Conservation (phyloP, 2,329 filamentous ascomycete genomes). For the Lasiodiplodia sp. region DNA sequence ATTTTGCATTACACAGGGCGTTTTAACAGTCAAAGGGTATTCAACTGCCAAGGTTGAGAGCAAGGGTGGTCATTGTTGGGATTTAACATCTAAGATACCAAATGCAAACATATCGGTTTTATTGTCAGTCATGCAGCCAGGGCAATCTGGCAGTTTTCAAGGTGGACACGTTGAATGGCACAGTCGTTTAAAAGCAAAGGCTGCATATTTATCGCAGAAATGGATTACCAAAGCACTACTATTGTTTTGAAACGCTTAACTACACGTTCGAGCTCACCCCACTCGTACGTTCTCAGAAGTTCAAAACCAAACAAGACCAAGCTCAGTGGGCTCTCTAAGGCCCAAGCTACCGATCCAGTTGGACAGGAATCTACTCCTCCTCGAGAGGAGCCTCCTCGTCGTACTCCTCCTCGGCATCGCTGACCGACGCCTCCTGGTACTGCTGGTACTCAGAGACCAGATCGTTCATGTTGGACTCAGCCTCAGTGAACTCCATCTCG, state of each 20-base stretch:
- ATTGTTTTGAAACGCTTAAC: conserved; percentile 29
- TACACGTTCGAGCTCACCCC: conserved; percentile 25
- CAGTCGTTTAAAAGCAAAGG: no score
- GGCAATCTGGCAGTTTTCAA: neutral
- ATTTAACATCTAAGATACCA: conserved; percentile 18
- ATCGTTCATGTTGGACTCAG: conserved; percentile 99
- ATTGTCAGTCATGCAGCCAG: neutral
- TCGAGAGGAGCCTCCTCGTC: conserved; percentile 81
- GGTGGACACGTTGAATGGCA: no score
- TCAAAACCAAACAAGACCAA: conserved; percentile 25
- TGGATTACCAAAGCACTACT: conserved; percentile 27
- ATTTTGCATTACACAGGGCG: conserved; percentile 10
- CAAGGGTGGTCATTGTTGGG: neutral
- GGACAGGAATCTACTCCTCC: conserved; percentile 61
- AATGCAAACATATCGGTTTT: conserved; percentile 9
- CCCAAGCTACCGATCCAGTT: conserved; percentile 6
- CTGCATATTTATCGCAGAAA: conserved; percentile 18
- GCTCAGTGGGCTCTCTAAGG: neutral
- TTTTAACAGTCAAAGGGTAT: conserved; percentile 25
- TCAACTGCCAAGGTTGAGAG: conserved; percentile 21
- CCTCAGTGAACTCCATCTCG: conserved; percentile 99
- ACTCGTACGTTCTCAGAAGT: conserved; percentile 23
- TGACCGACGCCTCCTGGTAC: conserved; percentile 98
- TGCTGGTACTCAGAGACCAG: conserved; percentile 99
- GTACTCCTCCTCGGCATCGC: conserved; percentile 96